A percentile compares a stretch with the other conserved stretches of the same genome.
phyloP scores from a whole-genome alignment of 106 monocot species.

The Dendrobium officinale region DNA sequence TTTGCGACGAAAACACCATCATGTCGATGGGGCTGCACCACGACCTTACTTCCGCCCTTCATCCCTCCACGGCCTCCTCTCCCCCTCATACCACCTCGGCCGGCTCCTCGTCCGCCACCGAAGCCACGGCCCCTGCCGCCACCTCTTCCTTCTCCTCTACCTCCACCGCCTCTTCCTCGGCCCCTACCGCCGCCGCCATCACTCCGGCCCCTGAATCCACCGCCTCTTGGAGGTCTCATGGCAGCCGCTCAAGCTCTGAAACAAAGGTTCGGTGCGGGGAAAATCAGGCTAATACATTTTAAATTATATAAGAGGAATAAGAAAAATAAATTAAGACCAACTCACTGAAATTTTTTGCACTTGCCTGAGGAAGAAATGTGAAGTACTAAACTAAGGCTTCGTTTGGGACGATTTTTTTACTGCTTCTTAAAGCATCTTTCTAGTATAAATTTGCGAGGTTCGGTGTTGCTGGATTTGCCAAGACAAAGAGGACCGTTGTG shows the following conservation, averaged over 20 bases:
- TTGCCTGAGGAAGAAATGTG: no score
- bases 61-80: slow-evolving; percentile 81
- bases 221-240: slow-evolving; percentile 11
- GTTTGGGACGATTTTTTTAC: no score
- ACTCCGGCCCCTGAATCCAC: slow-evolving; percentile 21
- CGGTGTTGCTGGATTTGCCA: no score
- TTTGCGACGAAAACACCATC: slow-evolving; percentile 90
- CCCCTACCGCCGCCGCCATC: slow-evolving; percentile 16
- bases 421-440: no score
- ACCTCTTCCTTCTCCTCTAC: slow-evolving; percentile 29
- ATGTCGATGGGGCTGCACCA: slow-evolving; percentile 74
- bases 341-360: no score
- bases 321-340: no score
- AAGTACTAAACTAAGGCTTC: no score
- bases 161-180: slow-evolving; percentile 7
- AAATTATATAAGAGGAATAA: no score
- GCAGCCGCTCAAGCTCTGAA: not conserved
- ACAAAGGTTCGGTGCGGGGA: not conserved
- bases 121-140: slow-evolving; percentile 12
- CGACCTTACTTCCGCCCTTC: slow-evolving; percentile 88
- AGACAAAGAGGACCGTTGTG: no score
- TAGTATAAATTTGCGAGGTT: no score
- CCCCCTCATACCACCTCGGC: slow-evolving; percentile 34
- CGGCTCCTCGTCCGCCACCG: not conserved
- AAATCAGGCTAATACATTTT: not conserved